Evolutionary conservation across 2,329 filamentous ascomycete species (phyloP).

Genomic region (Sclerotinia subarctica): DNA sequence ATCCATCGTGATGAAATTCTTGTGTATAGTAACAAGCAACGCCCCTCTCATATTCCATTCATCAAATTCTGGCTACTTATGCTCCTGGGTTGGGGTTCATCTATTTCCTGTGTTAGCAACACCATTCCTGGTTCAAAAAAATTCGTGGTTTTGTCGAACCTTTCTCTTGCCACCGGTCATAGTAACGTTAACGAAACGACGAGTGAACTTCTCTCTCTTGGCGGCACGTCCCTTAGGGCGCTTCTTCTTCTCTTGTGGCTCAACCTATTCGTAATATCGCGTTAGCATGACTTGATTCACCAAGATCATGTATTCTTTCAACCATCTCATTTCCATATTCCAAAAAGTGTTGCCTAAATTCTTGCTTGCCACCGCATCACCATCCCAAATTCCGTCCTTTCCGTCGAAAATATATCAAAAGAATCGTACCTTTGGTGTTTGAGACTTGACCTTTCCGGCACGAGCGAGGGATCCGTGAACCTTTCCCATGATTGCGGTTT

Average conservation of each 20-base stretch:
- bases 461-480: constrained; percentile 91
- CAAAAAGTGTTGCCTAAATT: not conserved
- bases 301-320: not conserved
- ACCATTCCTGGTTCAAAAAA: not conserved
- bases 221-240: constrained; percentile 93
- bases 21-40: constrained; percentile 30
- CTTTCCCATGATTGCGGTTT: constrained; percentile 73
- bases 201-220: constrained; percentile 95
- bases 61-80: constrained; percentile 45
- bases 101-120: constrained; percentile 42
- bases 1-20: constrained; percentile 14
- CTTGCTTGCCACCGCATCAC: not conserved
- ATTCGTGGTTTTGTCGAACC: constrained; percentile 48
- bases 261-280: constrained; percentile 57
- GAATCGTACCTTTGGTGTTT: constrained; percentile 77
- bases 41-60: constrained; percentile 32
- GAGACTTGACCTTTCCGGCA: constrained; percentile 98
- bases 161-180: constrained; percentile 98
- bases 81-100: constrained; percentile 85
- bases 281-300: constrained; percentile 28
- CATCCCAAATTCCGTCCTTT: not conserved
- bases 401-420: constrained; percentile 22
- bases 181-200: constrained; percentile 97
- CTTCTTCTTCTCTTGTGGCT: constrained; percentile 94
- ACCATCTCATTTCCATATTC: not conserved